phyloP scores from a whole-genome alignment of 2,329 filamentous ascomycete species.

The Trematosphaeria pertusa region DNA sequence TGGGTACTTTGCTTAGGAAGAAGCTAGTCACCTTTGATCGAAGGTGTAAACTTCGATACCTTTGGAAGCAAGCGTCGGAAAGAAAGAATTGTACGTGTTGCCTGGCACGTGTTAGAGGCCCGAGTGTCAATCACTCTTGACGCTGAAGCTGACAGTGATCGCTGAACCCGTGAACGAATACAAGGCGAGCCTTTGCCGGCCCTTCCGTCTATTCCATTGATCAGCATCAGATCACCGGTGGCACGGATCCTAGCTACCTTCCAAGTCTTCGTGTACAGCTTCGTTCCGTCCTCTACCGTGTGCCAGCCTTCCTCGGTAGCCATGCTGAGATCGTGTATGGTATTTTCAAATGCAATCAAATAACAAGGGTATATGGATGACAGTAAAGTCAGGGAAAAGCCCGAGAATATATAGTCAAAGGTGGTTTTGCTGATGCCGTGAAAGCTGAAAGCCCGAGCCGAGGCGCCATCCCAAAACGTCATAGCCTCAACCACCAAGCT shows the following conservation, averaged over 20 bases:
- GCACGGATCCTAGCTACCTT: conserved; percentile 51
- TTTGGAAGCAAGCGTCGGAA: conserved; percentile 70
- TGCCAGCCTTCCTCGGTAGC: conserved; percentile 60
- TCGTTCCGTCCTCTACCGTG: conserved; percentile 58
- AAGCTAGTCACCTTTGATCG: conserved; percentile 69
- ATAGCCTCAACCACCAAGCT: not conserved
- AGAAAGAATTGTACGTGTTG: conserved; percentile 77
- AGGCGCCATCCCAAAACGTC: conserved; percentile 6
- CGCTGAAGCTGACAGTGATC: conserved; percentile 66
- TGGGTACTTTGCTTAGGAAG: not conserved
- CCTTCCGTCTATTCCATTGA: conserved; percentile 58
- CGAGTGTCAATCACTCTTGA: not conserved
- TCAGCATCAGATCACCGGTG: conserved; percentile 10
- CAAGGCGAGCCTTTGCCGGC: conserved; percentile 70
- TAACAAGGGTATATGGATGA: conserved; percentile 5
- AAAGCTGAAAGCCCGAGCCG: conserved; percentile 6
- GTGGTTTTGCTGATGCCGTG: not conserved
- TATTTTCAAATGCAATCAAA: no score
- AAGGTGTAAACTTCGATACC: conserved; percentile 80
- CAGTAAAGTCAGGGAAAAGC: not conserved
- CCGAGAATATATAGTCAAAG: not conserved
- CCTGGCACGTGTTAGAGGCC: conserved; percentile 50
- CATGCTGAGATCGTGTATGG: no score
- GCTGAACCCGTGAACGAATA: conserved; percentile 89
- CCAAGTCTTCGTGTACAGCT: conserved; percentile 69